Evolutionary conservation across 2,329 filamentous ascomycete genomes (phyloP).

Genomic region (Periconia sp.): DNA sequence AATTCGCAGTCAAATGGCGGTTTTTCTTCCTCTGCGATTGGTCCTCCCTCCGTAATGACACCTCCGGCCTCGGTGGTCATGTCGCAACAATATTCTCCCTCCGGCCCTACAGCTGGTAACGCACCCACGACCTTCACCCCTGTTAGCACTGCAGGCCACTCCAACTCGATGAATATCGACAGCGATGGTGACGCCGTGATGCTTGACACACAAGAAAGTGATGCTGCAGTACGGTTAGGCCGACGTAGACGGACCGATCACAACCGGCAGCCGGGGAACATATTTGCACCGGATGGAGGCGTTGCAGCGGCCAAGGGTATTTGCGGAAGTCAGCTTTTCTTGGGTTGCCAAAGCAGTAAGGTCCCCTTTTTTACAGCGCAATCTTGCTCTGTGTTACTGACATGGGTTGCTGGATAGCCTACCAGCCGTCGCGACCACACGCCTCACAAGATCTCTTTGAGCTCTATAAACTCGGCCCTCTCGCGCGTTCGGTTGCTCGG

Average conservation of each 20-base stretch:
- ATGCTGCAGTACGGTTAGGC: conserved; percentile 23
- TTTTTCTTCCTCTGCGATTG: conserved; percentile 28
- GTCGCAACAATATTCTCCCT: conserved; percentile 38
- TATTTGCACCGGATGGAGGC: conserved; percentile 27
- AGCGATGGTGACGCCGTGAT: conserved; percentile 48
- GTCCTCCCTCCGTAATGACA: conserved; percentile 35
- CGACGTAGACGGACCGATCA: conserved; percentile 49
- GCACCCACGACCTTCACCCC: conserved; percentile 41
- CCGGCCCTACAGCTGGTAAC: conserved; percentile 31
- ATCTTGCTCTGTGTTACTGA: conserved; percentile 28
- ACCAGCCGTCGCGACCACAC: conserved; percentile 55
- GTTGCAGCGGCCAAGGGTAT: conserved; percentile 33
- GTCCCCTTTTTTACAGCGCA: conserved; percentile 20
- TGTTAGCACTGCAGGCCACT: conserved; percentile 39
- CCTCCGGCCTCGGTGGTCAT: conserved; percentile 48
- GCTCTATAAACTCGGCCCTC: conserved; percentile 58
- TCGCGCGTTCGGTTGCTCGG: conserved; percentile 61
- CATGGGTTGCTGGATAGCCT: conserved; percentile 33
- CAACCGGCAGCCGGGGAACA: conserved; percentile 44
- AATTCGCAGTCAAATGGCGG: conserved; percentile 46
- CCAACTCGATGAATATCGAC: conserved; percentile 36
- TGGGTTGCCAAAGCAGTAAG: conserved; percentile 40
- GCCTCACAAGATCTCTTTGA: conserved; percentile 60
- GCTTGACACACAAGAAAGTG: conserved; percentile 38
- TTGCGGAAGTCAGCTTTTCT: conserved; percentile 36